Evolutionary conservation across 129 eudicot genomes (phyloP), one percentile per base, ranked within the genome.

Genomic region (Centrapalus pauciflorus): DNA sequence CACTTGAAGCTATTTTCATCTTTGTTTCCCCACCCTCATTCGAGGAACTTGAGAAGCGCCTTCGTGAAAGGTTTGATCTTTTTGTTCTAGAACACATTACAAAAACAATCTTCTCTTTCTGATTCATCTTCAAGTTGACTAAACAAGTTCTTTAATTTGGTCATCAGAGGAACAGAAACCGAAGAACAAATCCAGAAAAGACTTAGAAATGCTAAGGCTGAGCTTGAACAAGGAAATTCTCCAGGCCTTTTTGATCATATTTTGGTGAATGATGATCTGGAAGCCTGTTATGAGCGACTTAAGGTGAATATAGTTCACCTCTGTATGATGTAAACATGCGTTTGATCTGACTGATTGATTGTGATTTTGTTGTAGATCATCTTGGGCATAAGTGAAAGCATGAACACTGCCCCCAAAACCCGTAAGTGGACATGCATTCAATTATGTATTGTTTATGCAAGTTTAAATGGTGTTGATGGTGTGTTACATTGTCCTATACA

Each of bases 21-120:
- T 93, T 93, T 73, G 72, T 93, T 41, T 67, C 82, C 67, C 98
- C 98, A 11, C 98, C 98, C 55, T 93, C 98, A 3, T 86, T 75
- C 76, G 95, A 93, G 69, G 91, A 88, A 76, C 98, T 93, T 69
- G 96, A 93, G 84, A 80, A 86, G 71, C 93, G 94, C 72, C 96
- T 89, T 79, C 94, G 87, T 71, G 76, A 89, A 62, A 89, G 96
- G 96, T 89, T 73, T 64, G 74, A 73, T 20, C 63, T 9, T 55
- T 40, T 19, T 54, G 14, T 52, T 38, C 32, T 27, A 20, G 38
- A 17, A 30, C 33, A 29, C 51, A 14, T 25, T 8, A 27, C 13
- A 14, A 1, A 21, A 43, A 40, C 26, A 28, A 48, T 41, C 51
- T 55, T 34, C 3, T 7, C 7, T 26, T 14, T 29, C n/a, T 26